A percentile compares a stretch with the other conserved stretches of the same genome.
Conservation (phyloP, 768 basidiomycete genomes). For the Serendipita sp. region DNA sequence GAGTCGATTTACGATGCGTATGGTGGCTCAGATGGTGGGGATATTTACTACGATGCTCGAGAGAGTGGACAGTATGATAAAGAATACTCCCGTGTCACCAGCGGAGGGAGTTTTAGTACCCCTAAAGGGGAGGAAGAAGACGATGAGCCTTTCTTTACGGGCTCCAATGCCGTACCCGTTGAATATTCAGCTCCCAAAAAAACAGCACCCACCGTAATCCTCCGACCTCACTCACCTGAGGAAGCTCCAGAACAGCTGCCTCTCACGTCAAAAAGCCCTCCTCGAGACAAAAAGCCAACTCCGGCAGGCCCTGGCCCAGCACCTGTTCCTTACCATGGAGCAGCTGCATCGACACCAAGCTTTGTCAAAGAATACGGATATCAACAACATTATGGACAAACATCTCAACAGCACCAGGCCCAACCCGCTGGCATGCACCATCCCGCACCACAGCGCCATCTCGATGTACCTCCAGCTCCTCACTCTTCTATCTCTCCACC, state of each 20-base stretch:
- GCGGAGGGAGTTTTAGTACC: not conserved
- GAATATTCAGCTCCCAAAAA: not conserved
- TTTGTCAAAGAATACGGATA: conserved; percentile 4
- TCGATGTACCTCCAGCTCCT: conserved; percentile 25
- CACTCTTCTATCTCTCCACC: conserved; percentile 13
- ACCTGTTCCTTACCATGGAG: not conserved
- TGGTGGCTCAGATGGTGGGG: not conserved
- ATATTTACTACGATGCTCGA: conserved; percentile 6
- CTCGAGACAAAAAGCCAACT: not conserved
- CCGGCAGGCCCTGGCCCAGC: not conserved
- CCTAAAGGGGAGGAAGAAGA: conserved; percentile 30
- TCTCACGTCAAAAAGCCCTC: not conserved
- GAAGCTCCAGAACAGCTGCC: not conserved
- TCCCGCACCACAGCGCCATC: conserved; percentile 45
- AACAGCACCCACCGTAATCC: not conserved
- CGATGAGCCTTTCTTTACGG: conserved; percentile 13
- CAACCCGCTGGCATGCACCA: conserved; percentile 37
- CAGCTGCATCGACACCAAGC: not conserved
- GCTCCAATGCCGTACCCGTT: not conserved
- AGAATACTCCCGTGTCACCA: conserved; percentile 12
- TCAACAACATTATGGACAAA: not conserved
- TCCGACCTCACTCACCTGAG: not conserved
- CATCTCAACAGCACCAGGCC: not conserved
- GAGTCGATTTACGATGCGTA: conserved; percentile 76
- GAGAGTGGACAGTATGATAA: conserved; percentile 8